phyloP scores from a whole-genome alignment of 495 filamentous ascomycete species.

The Chaetomium tenue region DNA sequence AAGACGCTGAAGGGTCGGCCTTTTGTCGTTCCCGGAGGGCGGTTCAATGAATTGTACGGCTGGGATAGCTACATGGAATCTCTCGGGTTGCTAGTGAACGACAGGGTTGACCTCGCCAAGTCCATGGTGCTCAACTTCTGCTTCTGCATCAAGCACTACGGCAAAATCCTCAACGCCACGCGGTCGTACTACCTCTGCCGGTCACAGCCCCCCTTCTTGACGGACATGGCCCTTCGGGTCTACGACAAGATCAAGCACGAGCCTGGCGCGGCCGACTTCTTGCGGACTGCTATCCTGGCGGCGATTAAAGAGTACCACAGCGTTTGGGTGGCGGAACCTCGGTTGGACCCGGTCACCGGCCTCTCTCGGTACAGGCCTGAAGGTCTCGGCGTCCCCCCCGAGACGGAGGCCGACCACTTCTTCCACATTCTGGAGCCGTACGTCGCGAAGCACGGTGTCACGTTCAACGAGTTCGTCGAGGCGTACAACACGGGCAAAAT shows the following conservation, averaged over 20 bases:
- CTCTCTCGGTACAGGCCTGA: constrained; percentile 86
- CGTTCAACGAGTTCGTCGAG: constrained; percentile 74
- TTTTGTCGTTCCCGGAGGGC: constrained; percentile 91
- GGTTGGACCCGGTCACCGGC: constrained; percentile 75
- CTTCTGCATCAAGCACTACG: constrained; percentile 97
- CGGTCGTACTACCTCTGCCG: constrained; percentile 90
- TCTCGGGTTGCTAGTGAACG: constrained; percentile 76
- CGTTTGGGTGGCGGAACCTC: constrained; percentile 81
- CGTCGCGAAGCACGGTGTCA: constrained; percentile 77
- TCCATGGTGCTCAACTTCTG: constrained; percentile 94
- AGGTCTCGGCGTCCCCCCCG: constrained; percentile 88
- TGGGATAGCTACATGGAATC: constrained; percentile 99
- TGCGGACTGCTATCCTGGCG: constrained; percentile 73
- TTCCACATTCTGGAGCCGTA: constrained; percentile 82
- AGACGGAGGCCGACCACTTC: constrained; percentile 89
- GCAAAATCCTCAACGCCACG: constrained; percentile 95
- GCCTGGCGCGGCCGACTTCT: constrained; percentile 70
- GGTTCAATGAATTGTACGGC: constrained; percentile 95
- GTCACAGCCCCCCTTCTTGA: constrained; percentile 94
- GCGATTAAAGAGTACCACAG: constrained; percentile 96
- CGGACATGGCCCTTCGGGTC: constrained; percentile 90
- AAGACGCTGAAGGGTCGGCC: constrained; percentile 73
- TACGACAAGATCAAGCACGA: constrained; percentile 86
- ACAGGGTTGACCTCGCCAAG: constrained; percentile 79
- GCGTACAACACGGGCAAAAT: constrained; percentile 82